A percentile compares a stretch with the other conserved stretches of the same genome.
phyloP scores from a whole-genome alignment of 345 rosid genomes.

The Aurinia saxatilis region DNA sequence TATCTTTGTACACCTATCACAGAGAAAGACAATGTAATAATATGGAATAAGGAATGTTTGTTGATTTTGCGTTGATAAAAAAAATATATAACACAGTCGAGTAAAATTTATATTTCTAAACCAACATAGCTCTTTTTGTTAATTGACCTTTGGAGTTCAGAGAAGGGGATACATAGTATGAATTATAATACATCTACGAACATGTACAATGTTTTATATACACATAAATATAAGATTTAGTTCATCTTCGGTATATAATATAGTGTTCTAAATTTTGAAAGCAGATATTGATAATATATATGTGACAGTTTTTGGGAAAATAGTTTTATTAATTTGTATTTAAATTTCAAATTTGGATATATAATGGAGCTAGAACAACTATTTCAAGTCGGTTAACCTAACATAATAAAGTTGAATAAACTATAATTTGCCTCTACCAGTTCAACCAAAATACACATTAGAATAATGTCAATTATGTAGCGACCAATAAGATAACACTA shows the following conservation, averaged over 20 bases:
- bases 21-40: constrained; percentile 4
- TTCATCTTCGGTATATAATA: neutral
- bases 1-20: neutral
- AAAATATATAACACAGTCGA: neutral
- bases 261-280: neutral
- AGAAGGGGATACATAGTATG: neutral
- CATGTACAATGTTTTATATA: too few relatives aligned
- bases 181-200: neutral
- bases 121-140: neutral
- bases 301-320: neutral
- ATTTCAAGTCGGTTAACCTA: constrained; percentile 19
- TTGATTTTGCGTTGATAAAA: neutral
- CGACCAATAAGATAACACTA: constrained; percentile 24
- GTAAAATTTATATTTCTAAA: neutral
- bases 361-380: constrained; percentile 12
- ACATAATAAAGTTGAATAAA: constrained; percentile 30
- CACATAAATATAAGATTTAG: too few relatives aligned
- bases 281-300: neutral
- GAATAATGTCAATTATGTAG: constrained; percentile 24
- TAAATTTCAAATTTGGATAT: neutral
- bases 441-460: constrained; percentile 47
- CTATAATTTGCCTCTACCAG: constrained; percentile 28
- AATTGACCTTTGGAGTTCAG: constrained; percentile 20
- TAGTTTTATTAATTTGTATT: neutral
- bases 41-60: constrained; percentile 18